Conservation (phyloP, 768 basidiomycete genomes). For the Cantharellus anzutake region DNA sequence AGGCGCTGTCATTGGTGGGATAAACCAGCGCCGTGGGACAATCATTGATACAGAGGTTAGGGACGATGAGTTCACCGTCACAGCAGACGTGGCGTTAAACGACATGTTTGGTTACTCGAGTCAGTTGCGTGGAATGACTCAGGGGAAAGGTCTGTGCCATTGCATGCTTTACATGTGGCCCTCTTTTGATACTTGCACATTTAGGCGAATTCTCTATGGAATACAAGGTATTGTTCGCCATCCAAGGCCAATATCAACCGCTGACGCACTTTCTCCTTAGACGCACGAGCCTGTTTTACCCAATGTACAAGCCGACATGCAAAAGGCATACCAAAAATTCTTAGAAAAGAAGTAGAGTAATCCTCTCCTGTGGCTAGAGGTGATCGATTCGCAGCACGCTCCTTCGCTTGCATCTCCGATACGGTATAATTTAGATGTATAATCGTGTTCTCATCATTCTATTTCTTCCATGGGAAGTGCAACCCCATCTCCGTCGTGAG, state of each 20-base stretch:
- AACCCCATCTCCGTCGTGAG: no score
- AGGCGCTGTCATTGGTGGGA: slow-evolving; percentile 72
- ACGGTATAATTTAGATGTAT: no score
- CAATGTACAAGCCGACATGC: slow-evolving; percentile 72
- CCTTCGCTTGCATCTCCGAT: no score
- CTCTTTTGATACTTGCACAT: slow-evolving; percentile 17
- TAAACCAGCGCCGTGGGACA: slow-evolving; percentile 82
- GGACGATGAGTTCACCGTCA: slow-evolving; percentile 87
- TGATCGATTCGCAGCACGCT: no score
- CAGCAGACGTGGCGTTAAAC: slow-evolving; percentile 83
- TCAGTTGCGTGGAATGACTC: slow-evolving; percentile 80
- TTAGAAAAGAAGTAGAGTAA: slow-evolving; percentile 25
- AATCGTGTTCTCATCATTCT: no score
- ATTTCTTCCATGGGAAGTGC: no score
- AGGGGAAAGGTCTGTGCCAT: slow-evolving; percentile 85
- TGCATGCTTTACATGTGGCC: slow-evolving; percentile 23
- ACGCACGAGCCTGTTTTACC: slow-evolving; percentile 71
- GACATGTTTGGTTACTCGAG: slow-evolving; percentile 99
- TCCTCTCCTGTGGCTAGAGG: no score
- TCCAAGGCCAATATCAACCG: not conserved
- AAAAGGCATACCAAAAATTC: slow-evolving; percentile 71
- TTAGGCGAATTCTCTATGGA: slow-evolving; percentile 29
- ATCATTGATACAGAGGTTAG: slow-evolving; percentile 93
- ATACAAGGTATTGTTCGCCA: slow-evolving; percentile 33
- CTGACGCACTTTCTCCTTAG: slow-evolving; percentile 20